Base-by-base conservation (phyloP, 495 filamentous ascomycete genomes). In the Neurospora tetraspora region DNA sequence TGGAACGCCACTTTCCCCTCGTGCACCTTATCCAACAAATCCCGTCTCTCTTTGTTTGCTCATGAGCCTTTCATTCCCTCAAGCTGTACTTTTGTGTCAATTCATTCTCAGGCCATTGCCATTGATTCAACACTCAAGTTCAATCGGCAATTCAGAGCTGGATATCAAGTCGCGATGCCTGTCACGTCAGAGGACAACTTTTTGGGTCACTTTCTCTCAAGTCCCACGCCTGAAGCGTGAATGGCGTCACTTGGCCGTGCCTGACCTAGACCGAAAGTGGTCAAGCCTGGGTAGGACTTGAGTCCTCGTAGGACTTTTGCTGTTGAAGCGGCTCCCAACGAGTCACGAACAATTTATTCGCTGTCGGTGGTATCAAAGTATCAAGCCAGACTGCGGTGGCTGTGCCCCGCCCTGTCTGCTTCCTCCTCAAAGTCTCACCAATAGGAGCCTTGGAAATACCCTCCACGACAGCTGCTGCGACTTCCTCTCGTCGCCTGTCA, bases 191-290 rank as follows among this genome's bases (percentile, higher is more conserved):
- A 59, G 47, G 6, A 31, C 11, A 61, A 16, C 27, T 31, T 34
- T 43, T 16, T 4, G 3, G 27, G 7, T 65, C 27, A 65, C 4
- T 18, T 16, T 36, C 27, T 65, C 31, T 5, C 53, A 16, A 65
- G 6, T 36, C 31, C 27, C 69, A 70, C 69, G 76, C 73, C 77
- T 74, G 72, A 76, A 73, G 43, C 6, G 39, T 16, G n/a, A 47
- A 72, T 69, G 68, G 61, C 69, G 68, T 71, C 70, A 18, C 34
- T 27, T 70, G 70, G 70, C 73, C 72, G 78, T 79, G 79, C 79
- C 79, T 77, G 78, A 80, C 31, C 79, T 79, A 80, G 72, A 53
- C 78, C 75, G 1, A 72, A 78, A 75, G 9, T 20, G 71, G 75
- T 61, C 53, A 71, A 69, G 70, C 38, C 16, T 37, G 69, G 71